Evolutionary conservation across 1,139 yeast genomes (phyloP).

Genomic region (Dujonia santamariae): DNA sequence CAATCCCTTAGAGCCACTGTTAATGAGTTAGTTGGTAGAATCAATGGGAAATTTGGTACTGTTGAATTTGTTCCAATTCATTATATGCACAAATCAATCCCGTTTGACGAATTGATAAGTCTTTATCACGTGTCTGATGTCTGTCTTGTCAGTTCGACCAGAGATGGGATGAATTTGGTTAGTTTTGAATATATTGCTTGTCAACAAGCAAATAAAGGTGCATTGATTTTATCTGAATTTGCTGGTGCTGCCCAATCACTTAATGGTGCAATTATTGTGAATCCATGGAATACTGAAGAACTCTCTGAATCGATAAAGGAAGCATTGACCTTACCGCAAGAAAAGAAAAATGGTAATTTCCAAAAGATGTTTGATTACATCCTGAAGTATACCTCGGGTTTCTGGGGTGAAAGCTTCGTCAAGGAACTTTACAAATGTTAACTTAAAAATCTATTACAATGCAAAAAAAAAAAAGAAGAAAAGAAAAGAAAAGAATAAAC

Average conservation of each 20-base stretch:
- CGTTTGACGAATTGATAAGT: conserved; percentile 87
- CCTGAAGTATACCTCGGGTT: conserved; percentile 88
- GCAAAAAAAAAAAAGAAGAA: too few species aligned
- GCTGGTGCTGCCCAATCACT: conserved; percentile 99
- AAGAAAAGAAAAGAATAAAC: too few species aligned
- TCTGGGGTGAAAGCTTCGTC: conserved; percentile 97
- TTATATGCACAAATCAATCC: conserved; percentile 88
- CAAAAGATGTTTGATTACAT: conserved; percentile 81
- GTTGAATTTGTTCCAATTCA: conserved; percentile 98
- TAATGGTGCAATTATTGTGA: conserved; percentile 89
- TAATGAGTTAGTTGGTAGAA: conserved; percentile 93
- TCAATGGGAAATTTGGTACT: conserved; percentile 94
- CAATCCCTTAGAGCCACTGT: conserved; percentile 92
- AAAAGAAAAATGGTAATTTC: conserved; percentile 74
- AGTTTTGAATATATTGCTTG: conserved; percentile 96
- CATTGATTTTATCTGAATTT: conserved; percentile 84
- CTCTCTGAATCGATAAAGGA: conserved; percentile 82
- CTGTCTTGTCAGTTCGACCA: conserved; percentile 87
- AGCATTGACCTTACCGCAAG: conserved; percentile 80
- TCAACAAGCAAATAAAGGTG: conserved; percentile 83
- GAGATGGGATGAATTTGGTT: conserved; percentile 98
- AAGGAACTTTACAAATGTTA: conserved; percentile 73
- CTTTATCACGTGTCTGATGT: conserved; percentile 85
- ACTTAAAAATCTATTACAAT: too few species aligned
- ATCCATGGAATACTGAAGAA: conserved; percentile 99